A percentile compares a stretch with the other conserved stretches of the same genome.
Conservation (phyloP, 352 stramenopile genomes). For the Globisporangium cylindrosporum region DNA sequence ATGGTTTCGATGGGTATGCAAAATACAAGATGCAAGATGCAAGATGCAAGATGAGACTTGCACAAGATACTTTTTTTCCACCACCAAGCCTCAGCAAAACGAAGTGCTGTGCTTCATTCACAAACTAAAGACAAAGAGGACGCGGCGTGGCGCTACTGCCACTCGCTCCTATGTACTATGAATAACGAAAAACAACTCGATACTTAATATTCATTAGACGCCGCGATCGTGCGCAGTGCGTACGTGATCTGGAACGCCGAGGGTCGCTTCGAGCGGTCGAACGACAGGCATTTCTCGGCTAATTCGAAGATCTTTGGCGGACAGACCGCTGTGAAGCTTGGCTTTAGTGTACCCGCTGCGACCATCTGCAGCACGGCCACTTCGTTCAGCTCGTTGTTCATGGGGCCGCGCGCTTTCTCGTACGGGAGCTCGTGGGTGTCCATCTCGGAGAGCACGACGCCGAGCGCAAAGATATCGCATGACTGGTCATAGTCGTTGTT, state of each 20-base stretch:
- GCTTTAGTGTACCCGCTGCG: conserved; percentile 25
- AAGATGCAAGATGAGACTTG: background rate
- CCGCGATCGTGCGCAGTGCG: conserved; percentile 29
- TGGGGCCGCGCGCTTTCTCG: conserved; percentile 22
- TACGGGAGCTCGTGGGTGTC: conserved; percentile 44
- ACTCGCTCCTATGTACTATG: background rate
- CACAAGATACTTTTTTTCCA: background rate
- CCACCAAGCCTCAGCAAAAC: background rate
- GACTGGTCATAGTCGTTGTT: conserved; percentile 35
- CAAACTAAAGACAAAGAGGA: conserved; percentile 3
- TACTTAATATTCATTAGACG: conserved; percentile 18
- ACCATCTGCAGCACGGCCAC: conserved; percentile 46
- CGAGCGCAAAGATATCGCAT: conserved; percentile 35
- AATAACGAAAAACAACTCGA: background rate
- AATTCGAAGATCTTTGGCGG: conserved; percentile 29
- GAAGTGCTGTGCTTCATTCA: background rate
- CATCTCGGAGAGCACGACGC: conserved; percentile 38
- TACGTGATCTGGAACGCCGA: conserved; percentile 35
- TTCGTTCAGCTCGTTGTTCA: conserved; percentile 30
- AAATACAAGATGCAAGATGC: conserved; percentile 1
- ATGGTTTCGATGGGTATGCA: background rate
- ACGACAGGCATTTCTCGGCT: conserved; percentile 27
- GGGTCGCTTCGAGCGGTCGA: conserved; percentile 27
- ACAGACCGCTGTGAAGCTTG: conserved; percentile 28
- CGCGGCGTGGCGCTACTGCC: background rate